Evolutionary conservation across 768 basidiomycete genomes (phyloP).

Genomic region (Rhizopogon salebrosus): DNA sequence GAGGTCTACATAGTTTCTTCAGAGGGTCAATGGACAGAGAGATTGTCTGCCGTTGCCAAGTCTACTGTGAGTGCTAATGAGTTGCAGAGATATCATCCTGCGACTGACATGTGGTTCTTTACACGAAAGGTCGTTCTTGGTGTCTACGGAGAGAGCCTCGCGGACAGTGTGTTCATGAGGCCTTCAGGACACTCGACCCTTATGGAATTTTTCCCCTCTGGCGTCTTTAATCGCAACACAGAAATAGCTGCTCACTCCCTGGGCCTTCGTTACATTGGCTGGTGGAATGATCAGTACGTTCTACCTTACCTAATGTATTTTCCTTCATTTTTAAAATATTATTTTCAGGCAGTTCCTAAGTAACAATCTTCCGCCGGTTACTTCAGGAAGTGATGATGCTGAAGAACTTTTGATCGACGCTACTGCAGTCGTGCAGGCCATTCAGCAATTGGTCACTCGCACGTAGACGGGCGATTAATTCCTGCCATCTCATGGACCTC

Average conservation of each 20-base stretch:
- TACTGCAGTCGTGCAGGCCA: constrained; percentile 34
- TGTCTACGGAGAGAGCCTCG: constrained; percentile 53
- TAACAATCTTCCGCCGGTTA: constrained; percentile 30
- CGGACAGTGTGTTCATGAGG: constrained; percentile 69
- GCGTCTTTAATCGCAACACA: constrained; percentile 59
- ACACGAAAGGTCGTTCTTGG: constrained; percentile 53
- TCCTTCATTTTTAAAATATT: not conserved
- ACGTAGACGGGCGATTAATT: not conserved
- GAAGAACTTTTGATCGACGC: constrained; percentile 33
- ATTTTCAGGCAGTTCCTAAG: constrained; percentile 30
- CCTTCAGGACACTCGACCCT: constrained; percentile 54
- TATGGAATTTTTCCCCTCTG: constrained; percentile 72
- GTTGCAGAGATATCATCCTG: constrained; percentile 6
- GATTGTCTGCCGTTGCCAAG: constrained; percentile 58
- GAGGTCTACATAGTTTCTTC: constrained; percentile 53
- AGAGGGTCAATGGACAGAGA: constrained; percentile 50
- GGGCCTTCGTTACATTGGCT: constrained; percentile 54
- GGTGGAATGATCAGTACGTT: constrained; percentile 39
- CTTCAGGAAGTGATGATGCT: constrained; percentile 16
- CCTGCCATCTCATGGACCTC: not conserved
- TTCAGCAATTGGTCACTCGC: constrained; percentile 13
- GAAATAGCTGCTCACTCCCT: constrained; percentile 51
- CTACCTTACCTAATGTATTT: constrained; percentile 1
- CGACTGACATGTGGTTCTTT: constrained; percentile 5
- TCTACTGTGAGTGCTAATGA: constrained; percentile 50